Conservation (phyloP, 495 filamentous ascomycete species). For the Lasiosphaeria miniovina region DNA sequence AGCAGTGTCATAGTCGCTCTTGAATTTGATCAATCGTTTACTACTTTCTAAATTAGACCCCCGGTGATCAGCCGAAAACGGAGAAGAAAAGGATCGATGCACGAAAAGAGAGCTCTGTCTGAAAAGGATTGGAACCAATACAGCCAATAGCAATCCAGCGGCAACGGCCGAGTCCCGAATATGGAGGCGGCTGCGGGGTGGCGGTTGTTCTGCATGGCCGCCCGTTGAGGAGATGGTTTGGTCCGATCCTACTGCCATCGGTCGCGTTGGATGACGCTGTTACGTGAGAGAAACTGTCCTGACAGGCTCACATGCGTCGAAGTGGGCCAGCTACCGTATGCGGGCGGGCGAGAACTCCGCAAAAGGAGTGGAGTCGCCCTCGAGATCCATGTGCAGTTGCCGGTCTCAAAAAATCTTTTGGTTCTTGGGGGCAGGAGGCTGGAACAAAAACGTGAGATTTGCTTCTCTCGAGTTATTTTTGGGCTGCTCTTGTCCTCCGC, state of each 20-base stretch:
- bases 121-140: too few relatives aligned
- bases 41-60: too few relatives aligned
- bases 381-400: slow-evolving; percentile 14
- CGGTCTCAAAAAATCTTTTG: too few relatives aligned
- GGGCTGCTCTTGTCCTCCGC: too few relatives aligned
- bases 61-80: too few relatives aligned
- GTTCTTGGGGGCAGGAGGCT: too few relatives aligned
- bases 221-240: background rate
- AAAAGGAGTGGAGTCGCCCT: background rate
- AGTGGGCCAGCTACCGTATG: background rate
- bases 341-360: background rate
- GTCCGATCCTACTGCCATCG: background rate
- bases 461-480: too few relatives aligned
- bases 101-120: too few relatives aligned
- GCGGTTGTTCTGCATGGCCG: background rate
- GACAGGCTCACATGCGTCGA: background rate
- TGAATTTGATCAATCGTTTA: too few relatives aligned
- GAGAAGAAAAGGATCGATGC: too few relatives aligned
- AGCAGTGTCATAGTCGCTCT: too few relatives aligned
- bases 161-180: background rate
- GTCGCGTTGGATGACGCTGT: background rate
- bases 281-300: background rate
- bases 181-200: background rate
- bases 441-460: too few relatives aligned
- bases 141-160: background rate